Evolutionary conservation across 495 filamentous ascomycete genomes (phyloP), one percentile per base, ranked within the genome.

Genomic region (Xylona heveae): DNA sequence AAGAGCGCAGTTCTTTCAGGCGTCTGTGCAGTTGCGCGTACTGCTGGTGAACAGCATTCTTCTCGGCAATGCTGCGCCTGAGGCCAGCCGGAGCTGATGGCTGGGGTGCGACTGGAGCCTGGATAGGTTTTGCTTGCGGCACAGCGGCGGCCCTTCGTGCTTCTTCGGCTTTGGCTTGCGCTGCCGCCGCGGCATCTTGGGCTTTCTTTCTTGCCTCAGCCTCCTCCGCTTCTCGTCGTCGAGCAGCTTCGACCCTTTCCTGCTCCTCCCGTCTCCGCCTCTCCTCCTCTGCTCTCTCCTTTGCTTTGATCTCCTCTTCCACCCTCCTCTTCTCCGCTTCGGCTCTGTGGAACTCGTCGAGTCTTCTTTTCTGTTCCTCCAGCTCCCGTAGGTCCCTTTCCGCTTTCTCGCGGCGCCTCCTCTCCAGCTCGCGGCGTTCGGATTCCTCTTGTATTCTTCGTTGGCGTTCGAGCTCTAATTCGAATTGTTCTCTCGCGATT

Each of bases 21-120:
- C 62, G 61, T 35, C 68, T 47, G 46, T 90, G 80, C 2, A 94
- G 61, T 24, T 68, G 57, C 1, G 74, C 46, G 47, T 82, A 82
- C 18, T 62, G 59, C 30, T 66, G 49, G 8, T 74, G 66, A n/a
- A 49, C 38, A 3, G 44, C 48, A 30, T 66, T 42, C 20, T 55
- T 49, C 8, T 58, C 42, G 23, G 13, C 8, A 25, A n/a, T n/a
- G n/a, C n/a, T n/a, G n/a, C n/a, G n/a, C n/a, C n/a, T n/a, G n/a
- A n/a, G n/a, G n/a, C n/a, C n/a, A 25, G 23, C 7, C 8, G 23
- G 16, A 3, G 28, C n/a, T 29, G 31, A 27, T 34, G 31, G 21
- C n/a, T 30, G 14, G 2, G 32, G 16, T 10, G 29, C 24, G n/a
- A 36, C 22, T 8, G 37, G 32, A 10, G 9, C 14, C 20, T 33